phyloP scores from a whole-genome alignment of 805 yeast genomes.

The Ogataea minuta region DNA sequence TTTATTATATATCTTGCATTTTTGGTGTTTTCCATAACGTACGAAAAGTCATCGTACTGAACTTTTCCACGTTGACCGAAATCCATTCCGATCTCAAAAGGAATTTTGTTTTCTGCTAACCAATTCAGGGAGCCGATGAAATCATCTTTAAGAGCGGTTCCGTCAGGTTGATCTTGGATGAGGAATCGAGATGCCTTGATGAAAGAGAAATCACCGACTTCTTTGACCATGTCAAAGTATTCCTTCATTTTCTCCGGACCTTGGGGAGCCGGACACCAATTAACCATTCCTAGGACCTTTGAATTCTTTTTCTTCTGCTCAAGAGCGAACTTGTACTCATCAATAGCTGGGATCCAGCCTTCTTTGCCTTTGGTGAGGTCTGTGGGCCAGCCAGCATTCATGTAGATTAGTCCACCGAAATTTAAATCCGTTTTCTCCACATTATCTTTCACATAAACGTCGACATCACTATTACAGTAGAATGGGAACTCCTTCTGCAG shows the following conservation, averaged over 20 bases:
- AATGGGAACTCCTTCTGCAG: too few relatives aligned
- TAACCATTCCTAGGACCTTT: constrained; percentile 29
- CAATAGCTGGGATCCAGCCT: constrained; percentile 29
- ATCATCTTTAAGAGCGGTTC: constrained; percentile 30
- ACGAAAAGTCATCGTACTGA: constrained; percentile 40
- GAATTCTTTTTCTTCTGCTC: constrained; percentile 15
- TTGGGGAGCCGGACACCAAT: constrained; percentile 44
- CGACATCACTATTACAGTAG: too few relatives aligned
- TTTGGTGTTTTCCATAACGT: constrained; percentile 29
- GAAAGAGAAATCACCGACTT: not conserved
- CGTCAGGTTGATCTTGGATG: constrained; percentile 41
- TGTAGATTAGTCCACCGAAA: constrained; percentile 33
- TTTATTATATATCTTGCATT: constrained; percentile 37
- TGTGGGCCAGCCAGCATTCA: constrained; percentile 34
- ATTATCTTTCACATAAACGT: too few relatives aligned
- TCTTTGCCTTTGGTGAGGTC: constrained; percentile 13
- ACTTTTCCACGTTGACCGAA: constrained; percentile 36
- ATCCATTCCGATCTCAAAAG: constrained; percentile 46
- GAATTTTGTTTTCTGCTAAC: constrained; percentile 29
- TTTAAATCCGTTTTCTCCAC: too few relatives aligned
- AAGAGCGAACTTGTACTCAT: constrained; percentile 29
- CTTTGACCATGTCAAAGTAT: constrained; percentile 14
- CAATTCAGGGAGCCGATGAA: constrained; percentile 38
- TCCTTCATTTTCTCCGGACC: constrained; percentile 29
- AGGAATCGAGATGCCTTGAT: constrained; percentile 43